phyloP scores from a whole-genome alignment of 2,329 filamentous ascomycete species.

The Hymenoscyphus fraxineus region DNA sequence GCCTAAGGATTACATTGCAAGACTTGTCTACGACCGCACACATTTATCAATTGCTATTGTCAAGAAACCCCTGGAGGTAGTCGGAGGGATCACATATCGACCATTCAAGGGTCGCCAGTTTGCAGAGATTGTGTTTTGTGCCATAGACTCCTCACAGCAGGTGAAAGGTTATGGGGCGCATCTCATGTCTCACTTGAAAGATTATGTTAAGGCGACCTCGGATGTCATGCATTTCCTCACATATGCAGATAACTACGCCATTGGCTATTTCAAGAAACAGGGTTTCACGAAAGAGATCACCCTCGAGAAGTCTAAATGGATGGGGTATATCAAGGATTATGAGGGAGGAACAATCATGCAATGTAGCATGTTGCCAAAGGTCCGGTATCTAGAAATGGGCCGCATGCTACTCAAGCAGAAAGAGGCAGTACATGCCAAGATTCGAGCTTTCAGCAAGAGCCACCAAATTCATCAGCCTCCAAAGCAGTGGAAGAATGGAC shows the following conservation, averaged over 20 bases:
- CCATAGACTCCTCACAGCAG: slow-evolving; percentile 95
- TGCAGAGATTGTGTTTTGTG: slow-evolving; percentile 98
- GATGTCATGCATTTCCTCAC: slow-evolving; percentile 98
- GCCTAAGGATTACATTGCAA: slow-evolving; percentile 98
- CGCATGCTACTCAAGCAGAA: slow-evolving; percentile 97
- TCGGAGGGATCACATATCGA: slow-evolving; percentile 93
- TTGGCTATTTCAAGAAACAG: slow-evolving; percentile 98
- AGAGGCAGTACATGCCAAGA: slow-evolving; percentile 91
- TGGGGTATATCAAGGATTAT: slow-evolving; percentile 99
- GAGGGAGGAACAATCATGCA: slow-evolving; percentile 99
- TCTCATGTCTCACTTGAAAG: slow-evolving; percentile 95
- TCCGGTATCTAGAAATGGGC: slow-evolving; percentile 88
- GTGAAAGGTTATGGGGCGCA: slow-evolving; percentile 98
- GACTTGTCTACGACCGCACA: slow-evolving; percentile 93
- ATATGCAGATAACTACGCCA: slow-evolving; percentile 98
- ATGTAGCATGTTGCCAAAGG: slow-evolving; percentile 92
- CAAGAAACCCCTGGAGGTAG: slow-evolving; percentile 92
- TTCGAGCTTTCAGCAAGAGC: slow-evolving; percentile 82
- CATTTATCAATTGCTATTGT: slow-evolving; percentile 96
- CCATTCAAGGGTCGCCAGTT: slow-evolving; percentile 90
- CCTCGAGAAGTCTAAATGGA: slow-evolving; percentile 84
- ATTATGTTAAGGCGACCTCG: slow-evolving; percentile 96
- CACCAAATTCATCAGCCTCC: slow-evolving; percentile 85
- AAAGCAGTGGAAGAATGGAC: slow-evolving; percentile 75
- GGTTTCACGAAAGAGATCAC: slow-evolving; percentile 99